Evolutionary conservation across 129 eudicot genomes (phyloP), one percentile per base, ranked within the genome.

Genomic region (Flaveria trinervia): DNA sequence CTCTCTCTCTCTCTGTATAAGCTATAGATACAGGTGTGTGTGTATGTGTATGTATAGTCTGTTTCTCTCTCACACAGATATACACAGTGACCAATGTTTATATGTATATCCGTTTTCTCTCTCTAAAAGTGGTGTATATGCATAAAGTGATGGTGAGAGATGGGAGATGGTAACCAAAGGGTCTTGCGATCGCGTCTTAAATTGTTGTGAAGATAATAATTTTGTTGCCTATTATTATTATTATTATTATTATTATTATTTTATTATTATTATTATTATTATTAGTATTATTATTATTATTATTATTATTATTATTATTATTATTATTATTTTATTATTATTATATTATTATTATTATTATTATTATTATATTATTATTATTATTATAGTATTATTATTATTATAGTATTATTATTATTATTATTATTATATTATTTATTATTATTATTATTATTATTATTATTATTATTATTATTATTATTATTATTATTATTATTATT

Each of bases 101-200:
- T 23, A 0, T 23, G 22, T 20, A 20, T 20, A 20, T 23, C 26
- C 1, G 26, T 23, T 23, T 33, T 33, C 65, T 82, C 55, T 77
- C 59, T 66, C 73, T 15, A 44, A 22, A 49, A 76, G 70, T 51
- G 68, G 26, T 64, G 51, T 7, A 1, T 22, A 48, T 71, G 68
- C 62, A 61, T 70, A 74, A 80, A 68, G 65, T 66, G 80, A 78
- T 49, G 20, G 51, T n/a, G 76, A 78, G 67, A 68, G 36, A 54
- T 33, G 57, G 68, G 3, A 20, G 22, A 23, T 23, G 1, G 26
- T 48, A 55, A 41, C 56, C 72, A 72, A 30, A 23, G 41, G 60
- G 25, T 52, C 25, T 46, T 52, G 13, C 16, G 9, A 55, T 76
- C 73, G 14, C 54, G 11, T 71, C 45, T 12, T 61, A 71, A 30